These are phyloP conservation scores for Sphaerostilbella broomeana DNA, from an alignment of 2,329 filamentous ascomycete species.

Conservation along the genomic window DNA sequence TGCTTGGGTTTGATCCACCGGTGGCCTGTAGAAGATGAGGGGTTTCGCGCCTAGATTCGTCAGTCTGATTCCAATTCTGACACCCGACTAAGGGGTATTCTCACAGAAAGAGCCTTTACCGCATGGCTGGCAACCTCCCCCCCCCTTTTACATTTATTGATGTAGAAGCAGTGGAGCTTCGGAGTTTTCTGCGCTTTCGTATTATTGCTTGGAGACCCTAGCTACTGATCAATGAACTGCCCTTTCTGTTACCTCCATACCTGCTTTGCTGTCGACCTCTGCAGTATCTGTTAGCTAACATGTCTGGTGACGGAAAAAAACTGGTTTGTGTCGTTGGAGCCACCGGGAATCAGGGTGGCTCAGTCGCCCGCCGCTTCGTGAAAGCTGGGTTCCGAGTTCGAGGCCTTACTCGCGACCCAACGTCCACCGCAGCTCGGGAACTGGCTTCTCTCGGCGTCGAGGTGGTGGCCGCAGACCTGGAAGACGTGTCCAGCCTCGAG, in stretches of 20 bases:
- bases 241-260: too few relatives aligned
- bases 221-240: too few relatives aligned
- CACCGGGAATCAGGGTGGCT: conserved; percentile 46
- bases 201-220: too few relatives aligned
- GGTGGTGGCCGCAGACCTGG: conserved; percentile 37
- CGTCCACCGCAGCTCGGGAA: conserved; percentile 33
- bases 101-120: too few relatives aligned
- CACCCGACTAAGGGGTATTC: background rate
- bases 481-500: conserved; percentile 33
- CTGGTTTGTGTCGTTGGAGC: conserved; percentile 41
- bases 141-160: too few relatives aligned
- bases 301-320: conserved; percentile 20
- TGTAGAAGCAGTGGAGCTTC: too few relatives aligned
- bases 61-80: background rate
- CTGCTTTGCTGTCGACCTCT: background rate
- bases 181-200: too few relatives aligned
- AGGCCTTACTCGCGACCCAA: conserved; percentile 39
- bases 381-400: conserved; percentile 38
- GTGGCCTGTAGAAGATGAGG: background rate
- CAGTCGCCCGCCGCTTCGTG: conserved; percentile 43
- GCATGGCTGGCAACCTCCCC: too few relatives aligned
- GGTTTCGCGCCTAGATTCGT: background rate
- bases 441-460: conserved; percentile 38
- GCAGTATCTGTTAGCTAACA: background rate
- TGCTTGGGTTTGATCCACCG: too few relatives aligned